phyloP scores from a whole-genome alignment of 176 grass and related monocot species.

The Aegilops sharonensis region DNA sequence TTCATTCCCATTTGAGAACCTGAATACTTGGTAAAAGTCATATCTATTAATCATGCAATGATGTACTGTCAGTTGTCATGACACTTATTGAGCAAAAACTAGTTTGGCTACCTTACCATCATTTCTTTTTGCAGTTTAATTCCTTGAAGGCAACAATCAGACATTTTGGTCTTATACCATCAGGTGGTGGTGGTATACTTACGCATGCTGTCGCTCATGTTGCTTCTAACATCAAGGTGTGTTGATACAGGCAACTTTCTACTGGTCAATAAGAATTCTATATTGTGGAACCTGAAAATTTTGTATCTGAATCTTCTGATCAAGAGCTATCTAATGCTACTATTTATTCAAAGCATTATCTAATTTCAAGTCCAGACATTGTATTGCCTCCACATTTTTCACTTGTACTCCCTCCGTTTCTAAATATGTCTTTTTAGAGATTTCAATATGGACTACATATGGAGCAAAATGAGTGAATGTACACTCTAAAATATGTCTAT shows the following conservation, averaged over 20 bases:
- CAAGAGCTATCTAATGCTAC: not conserved
- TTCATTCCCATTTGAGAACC: not conserved
- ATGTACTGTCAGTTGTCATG: not conserved
- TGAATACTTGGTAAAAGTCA: not conserved
- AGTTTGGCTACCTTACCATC: not conserved
- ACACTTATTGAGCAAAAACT: not conserved
- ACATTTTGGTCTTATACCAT: conserved; percentile 93
- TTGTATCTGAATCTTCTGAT: conserved; percentile 15
- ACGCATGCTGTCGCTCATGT: conserved; percentile 80
- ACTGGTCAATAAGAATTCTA: conserved; percentile 12
- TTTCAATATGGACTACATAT: too few relatives aligned
- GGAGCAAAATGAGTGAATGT: too few relatives aligned
- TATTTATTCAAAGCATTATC: not conserved
- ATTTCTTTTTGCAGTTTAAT: conserved; percentile 68
- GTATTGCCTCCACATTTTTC: not conserved
- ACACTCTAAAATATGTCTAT: too few relatives aligned
- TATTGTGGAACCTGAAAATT: conserved; percentile 2
- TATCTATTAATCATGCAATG: conserved; percentile 19
- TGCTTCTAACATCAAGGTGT: conserved; percentile 89
- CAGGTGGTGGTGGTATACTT: conserved; percentile 75
- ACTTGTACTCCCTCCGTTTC: not conserved
- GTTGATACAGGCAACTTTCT: conserved; percentile 1
- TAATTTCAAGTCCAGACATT: not conserved
- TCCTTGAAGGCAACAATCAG: conserved; percentile 76
- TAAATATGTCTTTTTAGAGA: too few relatives aligned